These are phyloP conservation scores for Ustilago sp. DNA, from an alignment of 1,284 basidiomycete species.

Conservation along the genomic window DNA sequence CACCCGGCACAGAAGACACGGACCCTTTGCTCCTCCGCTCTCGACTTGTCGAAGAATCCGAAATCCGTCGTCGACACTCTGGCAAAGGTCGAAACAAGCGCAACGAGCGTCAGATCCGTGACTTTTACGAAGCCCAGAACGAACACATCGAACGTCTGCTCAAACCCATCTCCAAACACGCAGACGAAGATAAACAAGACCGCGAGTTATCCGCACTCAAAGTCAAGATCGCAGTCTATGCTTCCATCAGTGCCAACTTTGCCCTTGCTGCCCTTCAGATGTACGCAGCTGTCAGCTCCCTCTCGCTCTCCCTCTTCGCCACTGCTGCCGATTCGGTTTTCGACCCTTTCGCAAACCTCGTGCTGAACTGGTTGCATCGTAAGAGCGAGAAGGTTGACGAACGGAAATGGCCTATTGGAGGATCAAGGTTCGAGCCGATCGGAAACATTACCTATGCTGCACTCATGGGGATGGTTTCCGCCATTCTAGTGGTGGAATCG, in stretches of 20 bases:
- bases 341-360: conserved; percentile 87
- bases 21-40: conserved; percentile 71
- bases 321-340: conserved; percentile 90
- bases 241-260: conserved; percentile 81
- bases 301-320: conserved; percentile 87
- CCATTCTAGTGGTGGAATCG: conserved; percentile 87
- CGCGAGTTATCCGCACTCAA: conserved; percentile 75
- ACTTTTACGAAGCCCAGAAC: conserved; percentile 86
- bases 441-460: conserved; percentile 77
- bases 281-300: conserved; percentile 84
- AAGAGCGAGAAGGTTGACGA: conserved; percentile 79
- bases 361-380: conserved; percentile 84
- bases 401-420: conserved; percentile 91
- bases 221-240: conserved; percentile 83
- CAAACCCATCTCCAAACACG: conserved; percentile 88
- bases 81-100: conserved; percentile 67
- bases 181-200: conserved; percentile 77
- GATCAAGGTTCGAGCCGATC: conserved; percentile 80
- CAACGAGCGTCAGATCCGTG: conserved; percentile 73
- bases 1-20: conserved; percentile 49
- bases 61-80: conserved; percentile 67
- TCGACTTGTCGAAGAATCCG: conserved; percentile 70
- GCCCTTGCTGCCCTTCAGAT: conserved; percentile 72
- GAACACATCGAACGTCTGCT: conserved; percentile 84
- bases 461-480: conserved; percentile 85